phyloP scores from a whole-genome alignment of 331 rosid species.

The Ulmus americana region DNA sequence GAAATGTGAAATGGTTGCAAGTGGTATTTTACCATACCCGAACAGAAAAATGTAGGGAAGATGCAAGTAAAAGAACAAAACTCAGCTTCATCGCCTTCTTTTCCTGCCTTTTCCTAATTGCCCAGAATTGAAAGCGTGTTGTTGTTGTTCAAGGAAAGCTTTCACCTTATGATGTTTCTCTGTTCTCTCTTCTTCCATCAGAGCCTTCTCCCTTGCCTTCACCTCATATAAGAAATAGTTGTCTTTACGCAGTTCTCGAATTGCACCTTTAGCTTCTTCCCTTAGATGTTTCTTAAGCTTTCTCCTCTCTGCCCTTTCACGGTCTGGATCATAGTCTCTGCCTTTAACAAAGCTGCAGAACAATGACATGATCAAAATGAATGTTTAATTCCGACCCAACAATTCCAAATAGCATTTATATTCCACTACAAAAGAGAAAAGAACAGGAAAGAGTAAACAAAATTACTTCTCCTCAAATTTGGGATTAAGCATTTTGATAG shows the following conservation, averaged over 20 bases:
- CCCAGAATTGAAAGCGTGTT: constrained; percentile 80
- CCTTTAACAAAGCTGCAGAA: constrained; percentile 80
- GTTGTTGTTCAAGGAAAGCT: constrained; percentile 87
- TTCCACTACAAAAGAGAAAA: neutral
- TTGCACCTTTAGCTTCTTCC: constrained; percentile 75
- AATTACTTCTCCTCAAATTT: constrained; percentile 71
- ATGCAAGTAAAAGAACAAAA: neutral
- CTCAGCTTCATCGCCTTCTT: constrained; percentile 46
- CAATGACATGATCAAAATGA: constrained; percentile 14
- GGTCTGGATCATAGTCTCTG: constrained; percentile 82
- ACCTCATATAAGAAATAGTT: constrained; percentile 59
- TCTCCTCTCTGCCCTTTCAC: constrained; percentile 54
- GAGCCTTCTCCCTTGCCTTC: constrained; percentile 55
- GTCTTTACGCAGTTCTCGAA: constrained; percentile 85
- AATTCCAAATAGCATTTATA: neutral
- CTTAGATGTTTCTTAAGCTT: constrained; percentile 55
- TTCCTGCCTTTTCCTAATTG: constrained; percentile 85
- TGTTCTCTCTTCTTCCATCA: constrained; percentile 50
- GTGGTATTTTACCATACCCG: neutral
- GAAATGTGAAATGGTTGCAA: neutral
- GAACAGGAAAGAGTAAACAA: neutral
- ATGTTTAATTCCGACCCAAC: constrained; percentile 9
- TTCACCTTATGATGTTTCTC: constrained; percentile 59
- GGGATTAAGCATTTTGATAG: constrained; percentile 71
- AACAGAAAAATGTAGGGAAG: neutral